phyloP scores from a whole-genome alignment of 2,329 filamentous ascomycete species.

The Pyrenochaeta sp. region DNA sequence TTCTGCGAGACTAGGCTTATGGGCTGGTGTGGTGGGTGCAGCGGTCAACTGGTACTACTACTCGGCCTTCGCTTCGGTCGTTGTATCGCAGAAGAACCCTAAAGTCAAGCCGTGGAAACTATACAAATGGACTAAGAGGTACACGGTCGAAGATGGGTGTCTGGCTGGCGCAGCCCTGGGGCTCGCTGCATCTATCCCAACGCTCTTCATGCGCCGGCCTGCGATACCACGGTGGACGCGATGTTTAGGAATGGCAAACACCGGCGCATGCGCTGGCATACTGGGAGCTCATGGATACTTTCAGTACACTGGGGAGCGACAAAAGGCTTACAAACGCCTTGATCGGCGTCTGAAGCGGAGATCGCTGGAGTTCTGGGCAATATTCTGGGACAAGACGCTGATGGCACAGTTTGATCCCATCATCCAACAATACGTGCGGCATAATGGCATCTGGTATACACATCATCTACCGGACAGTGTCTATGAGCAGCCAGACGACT shows the following conservation, averaged over 20 bases:
- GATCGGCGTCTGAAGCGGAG: constrained; percentile 23
- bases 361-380: constrained; percentile 33
- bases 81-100: constrained; percentile 16
- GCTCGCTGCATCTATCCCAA: constrained; percentile 28
- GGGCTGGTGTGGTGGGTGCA: constrained; percentile 27
- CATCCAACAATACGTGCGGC: constrained; percentile 37
- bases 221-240: constrained; percentile 33
- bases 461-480: constrained; percentile 27
- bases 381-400: constrained; percentile 36
- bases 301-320: constrained; percentile 38
- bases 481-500: constrained; percentile 24
- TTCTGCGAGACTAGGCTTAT: constrained; percentile 32
- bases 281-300: constrained; percentile 34
- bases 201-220: constrained; percentile 30
- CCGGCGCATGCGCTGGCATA: constrained; percentile 35
- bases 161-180: constrained; percentile 35
- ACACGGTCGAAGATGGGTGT: constrained; percentile 39
- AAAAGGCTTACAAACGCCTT: constrained; percentile 30
- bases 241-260: constrained; percentile 34
- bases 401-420: constrained; percentile 35
- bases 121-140: constrained; percentile 31
- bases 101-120: constrained; percentile 29
- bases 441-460: constrained; percentile 35
- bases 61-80: constrained; percentile 23
- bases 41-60: constrained; percentile 39